Percentiles rank a stretch among this genome's conserved stretches.
Evolutionary conservation across 768 basidiomycete species (phyloP).

Genomic region (Coprinopsis cinerea): DNA sequence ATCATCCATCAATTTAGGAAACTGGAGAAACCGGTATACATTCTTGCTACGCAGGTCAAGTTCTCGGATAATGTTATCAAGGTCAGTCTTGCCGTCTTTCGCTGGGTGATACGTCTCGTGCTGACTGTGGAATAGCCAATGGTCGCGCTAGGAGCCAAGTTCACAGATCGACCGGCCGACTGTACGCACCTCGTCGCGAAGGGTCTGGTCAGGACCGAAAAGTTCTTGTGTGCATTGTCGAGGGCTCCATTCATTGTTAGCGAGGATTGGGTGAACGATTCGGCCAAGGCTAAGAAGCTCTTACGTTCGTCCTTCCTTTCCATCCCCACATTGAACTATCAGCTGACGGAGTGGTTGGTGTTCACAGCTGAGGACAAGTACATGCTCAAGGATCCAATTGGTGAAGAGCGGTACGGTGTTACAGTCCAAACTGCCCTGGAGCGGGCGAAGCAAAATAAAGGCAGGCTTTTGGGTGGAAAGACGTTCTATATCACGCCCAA

Average conservation of each 20-base stretch:
- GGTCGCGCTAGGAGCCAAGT: slow-evolving; percentile 58
- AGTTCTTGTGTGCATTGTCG: slow-evolving; percentile 76
- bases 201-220: slow-evolving; percentile 75
- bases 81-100: slow-evolving; percentile 41
- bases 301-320: slow-evolving; percentile 47
- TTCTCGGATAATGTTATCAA: slow-evolving; percentile 54
- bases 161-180: slow-evolving; percentile 53
- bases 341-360: neutral
- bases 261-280: slow-evolving; percentile 62
- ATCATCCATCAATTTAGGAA: no score
- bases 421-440: slow-evolving; percentile 54
- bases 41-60: slow-evolving; percentile 66
- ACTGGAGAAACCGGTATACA: slow-evolving; percentile 28
- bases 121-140: slow-evolving; percentile 40
- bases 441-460: slow-evolving; percentile 46
- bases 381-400: slow-evolving; percentile 49
- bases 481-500: slow-evolving; percentile 73
- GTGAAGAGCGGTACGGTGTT: slow-evolving; percentile 65
- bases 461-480: slow-evolving; percentile 55
- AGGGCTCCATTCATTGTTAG: slow-evolving; percentile 56
- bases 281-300: slow-evolving; percentile 47
- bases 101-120: neutral
- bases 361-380: slow-evolving; percentile 58
- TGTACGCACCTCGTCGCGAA: slow-evolving; percentile 78
- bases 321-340: neutral